Percentiles rank a stretch among this genome's conserved stretches.
Evolutionary conservation across 148 eudicot genomes (phyloP).

Genomic region (Silene uniflora): DNA sequence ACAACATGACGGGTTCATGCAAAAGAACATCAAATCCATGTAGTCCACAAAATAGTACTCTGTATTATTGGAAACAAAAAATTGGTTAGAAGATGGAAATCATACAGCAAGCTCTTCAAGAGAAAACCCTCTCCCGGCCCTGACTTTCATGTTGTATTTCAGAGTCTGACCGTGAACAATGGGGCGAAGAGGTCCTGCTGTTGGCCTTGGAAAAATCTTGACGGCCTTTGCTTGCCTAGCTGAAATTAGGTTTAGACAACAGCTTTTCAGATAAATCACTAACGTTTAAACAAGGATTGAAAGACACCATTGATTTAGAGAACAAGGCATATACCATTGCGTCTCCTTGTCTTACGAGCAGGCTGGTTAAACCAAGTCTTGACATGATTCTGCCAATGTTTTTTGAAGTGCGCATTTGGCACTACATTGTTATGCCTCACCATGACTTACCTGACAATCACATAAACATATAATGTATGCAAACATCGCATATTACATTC

Average conservation of each 20-base stretch:
- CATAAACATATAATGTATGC: constrained; percentile 15
- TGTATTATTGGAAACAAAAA: no score
- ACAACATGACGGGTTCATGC: no score
- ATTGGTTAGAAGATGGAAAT: no score
- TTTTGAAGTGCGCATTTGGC: constrained; percentile 65
- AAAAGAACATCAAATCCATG: no score
- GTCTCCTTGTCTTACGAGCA: constrained; percentile 61
- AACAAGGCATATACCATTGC: constrained; percentile 35
- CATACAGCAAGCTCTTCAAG: constrained; percentile 61
- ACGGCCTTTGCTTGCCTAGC: constrained; percentile 75
- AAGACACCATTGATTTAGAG: constrained; percentile 7
- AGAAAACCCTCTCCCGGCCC: constrained; percentile 67
- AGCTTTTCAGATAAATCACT: background rate
- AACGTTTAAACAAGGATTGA: background rate
- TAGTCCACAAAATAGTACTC: no score
- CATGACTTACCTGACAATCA: constrained; percentile 50
- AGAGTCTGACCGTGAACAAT: constrained; percentile 45
- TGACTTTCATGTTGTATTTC: constrained; percentile 34
- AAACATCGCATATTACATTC: background rate
- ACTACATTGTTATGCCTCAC: constrained; percentile 69
- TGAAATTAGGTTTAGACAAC: constrained; percentile 21
- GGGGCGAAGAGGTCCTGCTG: constrained; percentile 67
- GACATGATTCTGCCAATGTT: constrained; percentile 74
- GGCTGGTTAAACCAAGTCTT: constrained; percentile 81
- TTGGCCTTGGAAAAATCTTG: constrained; percentile 74